Conservation (phyloP, 2,329 filamentous ascomycete species). For the Aureobasidium sp. region DNA sequence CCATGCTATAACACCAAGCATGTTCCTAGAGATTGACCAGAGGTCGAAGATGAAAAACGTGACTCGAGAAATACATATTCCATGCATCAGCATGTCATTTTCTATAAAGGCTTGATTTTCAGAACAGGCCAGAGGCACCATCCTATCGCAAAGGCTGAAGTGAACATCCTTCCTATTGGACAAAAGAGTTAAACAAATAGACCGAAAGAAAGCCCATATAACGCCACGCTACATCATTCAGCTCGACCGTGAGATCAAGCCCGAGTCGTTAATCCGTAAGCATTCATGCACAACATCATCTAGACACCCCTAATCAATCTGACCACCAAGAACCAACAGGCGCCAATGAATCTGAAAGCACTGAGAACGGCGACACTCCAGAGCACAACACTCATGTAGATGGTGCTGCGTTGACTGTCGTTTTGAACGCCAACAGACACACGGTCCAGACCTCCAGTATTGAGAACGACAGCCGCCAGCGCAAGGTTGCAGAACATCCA, state of each 20-base stretch:
- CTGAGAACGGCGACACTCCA: constrained; percentile 84
- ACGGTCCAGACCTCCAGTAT: constrained; percentile 69
- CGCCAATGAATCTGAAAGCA: constrained; percentile 79
- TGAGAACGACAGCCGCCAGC: constrained; percentile 77
- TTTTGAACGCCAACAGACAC: constrained; percentile 27
- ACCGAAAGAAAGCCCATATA: not conserved
- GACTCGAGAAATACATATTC: not conserved
- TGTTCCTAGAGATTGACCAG: too few species aligned
- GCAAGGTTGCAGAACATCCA: constrained; percentile 98
- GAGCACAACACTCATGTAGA: constrained; percentile 80
- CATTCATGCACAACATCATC: constrained; percentile 4
- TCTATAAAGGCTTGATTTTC: not conserved
- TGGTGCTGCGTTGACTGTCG: constrained; percentile 54
- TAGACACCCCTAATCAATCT: constrained; percentile 62
- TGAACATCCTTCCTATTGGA: not conserved
- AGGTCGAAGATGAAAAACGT: too few species aligned
- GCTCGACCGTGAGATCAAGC: not conserved
- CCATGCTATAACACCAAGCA: too few species aligned
- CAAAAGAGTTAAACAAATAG: not conserved
- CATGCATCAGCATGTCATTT: not conserved
- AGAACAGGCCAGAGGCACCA: not conserved
- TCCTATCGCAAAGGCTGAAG: not conserved
- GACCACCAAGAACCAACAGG: constrained; percentile 86
- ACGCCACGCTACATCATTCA: constrained; percentile 14
- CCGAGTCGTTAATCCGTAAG: constrained; percentile 2